These are phyloP conservation scores for Vitis amurensis DNA, from an alignment of 164 flowering plant genomes.

Conservation along the genomic window DNA sequence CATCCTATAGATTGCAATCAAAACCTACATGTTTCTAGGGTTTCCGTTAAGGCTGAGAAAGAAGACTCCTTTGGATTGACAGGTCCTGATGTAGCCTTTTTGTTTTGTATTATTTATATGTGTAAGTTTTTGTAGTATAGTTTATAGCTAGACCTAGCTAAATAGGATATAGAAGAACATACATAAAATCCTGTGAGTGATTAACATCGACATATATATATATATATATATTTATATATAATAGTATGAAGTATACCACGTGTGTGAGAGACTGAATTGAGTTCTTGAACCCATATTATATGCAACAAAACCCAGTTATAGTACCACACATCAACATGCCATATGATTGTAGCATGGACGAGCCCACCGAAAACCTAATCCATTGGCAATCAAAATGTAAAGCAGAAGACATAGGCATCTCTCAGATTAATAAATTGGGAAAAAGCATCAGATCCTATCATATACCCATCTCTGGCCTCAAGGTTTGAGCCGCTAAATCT, in stretches of 20 bases:
- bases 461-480: too few species aligned
- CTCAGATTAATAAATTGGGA: too few species aligned
- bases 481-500: too few species aligned
- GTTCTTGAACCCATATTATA: too few species aligned
- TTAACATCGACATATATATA: background rate
- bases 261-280: background rate
- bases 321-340: too few species aligned
- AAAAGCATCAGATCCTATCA: too few species aligned
- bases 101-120: background rate
- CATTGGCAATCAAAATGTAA: too few species aligned
- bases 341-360: too few species aligned
- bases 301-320: too few species aligned
- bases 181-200: background rate
- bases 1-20: background rate
- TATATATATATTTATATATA: too few species aligned
- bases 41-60: background rate
- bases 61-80: background rate
- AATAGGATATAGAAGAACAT: background rate
- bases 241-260: background rate
- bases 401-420: too few species aligned
- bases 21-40: background rate
- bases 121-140: background rate
- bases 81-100: conserved; percentile 1
- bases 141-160: background rate
- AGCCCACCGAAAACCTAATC: too few species aligned